These are phyloP conservation scores for Citrus mangshanensis DNA, from an alignment of 345 rosid genomes.

Conservation along the genomic window DNA sequence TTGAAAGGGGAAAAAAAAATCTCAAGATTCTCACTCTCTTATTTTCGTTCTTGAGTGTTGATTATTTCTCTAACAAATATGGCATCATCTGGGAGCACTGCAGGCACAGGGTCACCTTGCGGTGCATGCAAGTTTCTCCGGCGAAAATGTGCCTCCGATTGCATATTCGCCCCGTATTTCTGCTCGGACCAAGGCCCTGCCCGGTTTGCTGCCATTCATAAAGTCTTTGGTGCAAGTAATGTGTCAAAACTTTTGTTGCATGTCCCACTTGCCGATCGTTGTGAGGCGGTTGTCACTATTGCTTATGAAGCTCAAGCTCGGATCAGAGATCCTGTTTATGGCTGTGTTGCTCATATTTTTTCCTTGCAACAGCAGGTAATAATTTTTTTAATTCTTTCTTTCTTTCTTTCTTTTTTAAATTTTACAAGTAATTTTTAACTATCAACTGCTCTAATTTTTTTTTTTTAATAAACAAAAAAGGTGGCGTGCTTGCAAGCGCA, in stretches of 20 bases:
- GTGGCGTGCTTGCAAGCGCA: slow-evolving; percentile 88
- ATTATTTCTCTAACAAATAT: slow-evolving; percentile 11
- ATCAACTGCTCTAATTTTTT: not conserved
- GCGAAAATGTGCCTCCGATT: slow-evolving; percentile 64
- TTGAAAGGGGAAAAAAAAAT: not conserved
- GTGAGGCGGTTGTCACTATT: slow-evolving; percentile 71
- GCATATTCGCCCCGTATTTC: slow-evolving; percentile 73
- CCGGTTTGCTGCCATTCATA: slow-evolving; percentile 67
- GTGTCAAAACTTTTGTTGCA: slow-evolving; percentile 59
- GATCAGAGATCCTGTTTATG: slow-evolving; percentile 69
- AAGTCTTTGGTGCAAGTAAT: slow-evolving; percentile 80
- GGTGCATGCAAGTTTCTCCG: slow-evolving; percentile 83
- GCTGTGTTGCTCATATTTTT: slow-evolving; percentile 73
- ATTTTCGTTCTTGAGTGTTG: too few relatives aligned
- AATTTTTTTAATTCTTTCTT: not conserved
- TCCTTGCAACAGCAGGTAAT: slow-evolving; percentile 69
- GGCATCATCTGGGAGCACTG: slow-evolving; percentile 37
- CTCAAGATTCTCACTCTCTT: not conserved
- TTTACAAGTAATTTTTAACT: not conserved
- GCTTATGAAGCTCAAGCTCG: slow-evolving; percentile 79
- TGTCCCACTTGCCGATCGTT: slow-evolving; percentile 61
- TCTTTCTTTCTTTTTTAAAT: not conserved
- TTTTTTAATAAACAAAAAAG: slow-evolving; percentile 26
- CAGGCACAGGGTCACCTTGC: slow-evolving; percentile 49
- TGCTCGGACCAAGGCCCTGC: slow-evolving; percentile 70